Percentiles rank a stretch among this genome's conserved stretches.
Evolutionary conservation across 352 stramenopile genomes (phyloP).

Genomic region (Phytophthora litchii): DNA sequence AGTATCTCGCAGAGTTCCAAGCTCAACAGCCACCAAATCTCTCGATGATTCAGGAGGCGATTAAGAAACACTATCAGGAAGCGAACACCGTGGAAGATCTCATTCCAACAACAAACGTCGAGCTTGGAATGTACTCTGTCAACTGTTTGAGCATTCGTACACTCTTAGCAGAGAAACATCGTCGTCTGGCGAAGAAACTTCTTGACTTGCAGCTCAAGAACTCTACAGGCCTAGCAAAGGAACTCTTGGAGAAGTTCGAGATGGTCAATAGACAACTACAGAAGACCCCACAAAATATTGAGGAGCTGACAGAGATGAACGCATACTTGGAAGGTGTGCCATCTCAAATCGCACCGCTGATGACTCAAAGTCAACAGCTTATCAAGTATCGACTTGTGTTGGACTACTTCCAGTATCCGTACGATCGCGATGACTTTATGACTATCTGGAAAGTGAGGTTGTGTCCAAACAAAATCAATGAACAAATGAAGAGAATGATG

Average conservation of each 20-base stretch:
- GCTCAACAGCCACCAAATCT: constrained; percentile 79
- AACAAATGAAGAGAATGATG: constrained; percentile 85
- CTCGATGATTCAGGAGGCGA: constrained; percentile 65
- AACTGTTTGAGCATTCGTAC: constrained; percentile 72
- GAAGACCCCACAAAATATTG: constrained; percentile 91
- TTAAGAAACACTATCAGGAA: constrained; percentile 81
- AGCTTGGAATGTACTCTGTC: constrained; percentile 87
- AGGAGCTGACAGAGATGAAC: constrained; percentile 91
- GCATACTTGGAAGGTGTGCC: constrained; percentile 82
- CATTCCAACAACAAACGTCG: constrained; percentile 64
- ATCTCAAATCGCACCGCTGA: constrained; percentile 61
- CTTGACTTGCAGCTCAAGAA: constrained; percentile 80
- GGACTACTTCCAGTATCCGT: constrained; percentile 84
- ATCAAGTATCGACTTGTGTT: constrained; percentile 83
- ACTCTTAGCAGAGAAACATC: constrained; percentile 81
- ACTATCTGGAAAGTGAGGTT: constrained; percentile 90
- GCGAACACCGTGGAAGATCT: constrained; percentile 59
- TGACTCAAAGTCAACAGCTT: constrained; percentile 76
- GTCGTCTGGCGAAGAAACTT: constrained; percentile 71
- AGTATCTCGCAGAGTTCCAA: constrained; percentile 79
- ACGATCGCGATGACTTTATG: constrained; percentile 90
- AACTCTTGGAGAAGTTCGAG: constrained; percentile 84
- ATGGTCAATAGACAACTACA: constrained; percentile 85
- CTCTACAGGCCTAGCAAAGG: constrained; percentile 71
- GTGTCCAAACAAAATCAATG: constrained; percentile 88